Conservation (phyloP, 2,329 filamentous ascomycete species). For the Fusarium keratoplasticum region DNA sequence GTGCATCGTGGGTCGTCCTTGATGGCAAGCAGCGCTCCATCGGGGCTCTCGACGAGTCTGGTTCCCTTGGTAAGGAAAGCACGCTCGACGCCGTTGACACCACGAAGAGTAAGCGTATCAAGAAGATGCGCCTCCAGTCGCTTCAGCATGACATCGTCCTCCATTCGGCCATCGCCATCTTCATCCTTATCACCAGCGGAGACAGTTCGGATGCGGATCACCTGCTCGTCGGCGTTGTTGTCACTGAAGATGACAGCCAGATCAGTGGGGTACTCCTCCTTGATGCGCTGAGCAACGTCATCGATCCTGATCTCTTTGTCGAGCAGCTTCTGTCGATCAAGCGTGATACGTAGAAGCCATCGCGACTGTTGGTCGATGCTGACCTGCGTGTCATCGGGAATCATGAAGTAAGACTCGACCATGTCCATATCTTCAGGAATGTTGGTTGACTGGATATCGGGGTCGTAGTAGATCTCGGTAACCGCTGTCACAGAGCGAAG, state of each 20-base stretch:
- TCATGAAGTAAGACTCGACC: slow-evolving; percentile 96
- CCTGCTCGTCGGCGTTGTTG: slow-evolving; percentile 95
- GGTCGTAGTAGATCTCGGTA: slow-evolving; percentile 98
- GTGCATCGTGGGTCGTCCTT: slow-evolving; percentile 82
- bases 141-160: slow-evolving; percentile 94
- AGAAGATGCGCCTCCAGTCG: slow-evolving; percentile 91
- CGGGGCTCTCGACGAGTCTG: slow-evolving; percentile 72
- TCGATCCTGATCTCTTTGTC: slow-evolving; percentile 94
- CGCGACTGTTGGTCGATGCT: slow-evolving; percentile 82
- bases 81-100: slow-evolving; percentile 87
- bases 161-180: slow-evolving; percentile 68
- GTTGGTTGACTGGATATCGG: slow-evolving; percentile 84
- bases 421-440: slow-evolving; percentile 92
- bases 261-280: slow-evolving; percentile 86
- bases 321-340: slow-evolving; percentile 93
- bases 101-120: slow-evolving; percentile 90
- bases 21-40: slow-evolving; percentile 79
- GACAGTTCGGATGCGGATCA: slow-evolving; percentile 91
- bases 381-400: slow-evolving; percentile 79
- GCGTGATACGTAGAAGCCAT: slow-evolving; percentile 93
- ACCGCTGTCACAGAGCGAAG: slow-evolving; percentile 90
- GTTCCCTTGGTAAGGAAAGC: slow-evolving; percentile 91
- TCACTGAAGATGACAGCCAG: slow-evolving; percentile 96
- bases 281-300: slow-evolving; percentile 90
- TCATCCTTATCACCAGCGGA: slow-evolving; percentile 76